Evolutionary conservation across 2,329 filamentous ascomycete genomes (phyloP).

Genomic region (Tothia fuscella): DNA sequence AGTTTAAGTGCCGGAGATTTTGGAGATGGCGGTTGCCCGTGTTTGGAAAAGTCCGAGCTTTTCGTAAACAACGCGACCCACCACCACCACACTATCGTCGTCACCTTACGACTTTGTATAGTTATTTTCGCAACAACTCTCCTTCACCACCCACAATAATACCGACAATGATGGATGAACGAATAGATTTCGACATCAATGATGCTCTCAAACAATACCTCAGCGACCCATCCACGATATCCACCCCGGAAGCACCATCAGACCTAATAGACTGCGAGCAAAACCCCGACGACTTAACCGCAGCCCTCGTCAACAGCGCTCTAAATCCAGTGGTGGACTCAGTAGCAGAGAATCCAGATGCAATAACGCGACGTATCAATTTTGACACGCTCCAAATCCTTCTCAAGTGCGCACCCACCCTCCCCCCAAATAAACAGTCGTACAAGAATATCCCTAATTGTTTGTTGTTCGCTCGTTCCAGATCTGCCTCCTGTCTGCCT

Average conservation of each 20-base stretch:
- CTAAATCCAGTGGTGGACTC: conserved; percentile 89
- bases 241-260: conserved; percentile 74
- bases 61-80: no score
- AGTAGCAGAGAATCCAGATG: conserved; percentile 83
- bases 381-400: conserved; percentile 94
- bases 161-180: conserved; percentile 52
- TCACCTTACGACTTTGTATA: no score
- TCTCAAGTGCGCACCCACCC: conserved; percentile 73
- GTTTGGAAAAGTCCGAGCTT: no score
- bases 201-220: conserved; percentile 94
- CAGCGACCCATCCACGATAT: conserved; percentile 74
- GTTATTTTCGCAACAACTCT: no score
- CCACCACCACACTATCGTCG: no score
- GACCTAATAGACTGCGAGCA: conserved; percentile 84
- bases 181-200: conserved; percentile 83
- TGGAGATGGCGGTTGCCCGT: no score
- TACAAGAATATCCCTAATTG: conserved; percentile 32
- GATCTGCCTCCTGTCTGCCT: conserved; percentile 69
- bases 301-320: conserved; percentile 66
- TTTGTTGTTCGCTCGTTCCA: conserved; percentile 54
- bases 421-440: conserved; percentile 21
- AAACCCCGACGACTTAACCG: conserved; percentile 73
- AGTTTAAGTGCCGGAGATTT: no score
- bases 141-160: no score
- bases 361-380: conserved; percentile 61